A percentile compares a stretch with the other conserved stretches of the same genome.
These are phyloP conservation scores for Sporormia fimetaria DNA, from an alignment of 495 filamentous ascomycete genomes.

Conservation along the genomic window DNA sequence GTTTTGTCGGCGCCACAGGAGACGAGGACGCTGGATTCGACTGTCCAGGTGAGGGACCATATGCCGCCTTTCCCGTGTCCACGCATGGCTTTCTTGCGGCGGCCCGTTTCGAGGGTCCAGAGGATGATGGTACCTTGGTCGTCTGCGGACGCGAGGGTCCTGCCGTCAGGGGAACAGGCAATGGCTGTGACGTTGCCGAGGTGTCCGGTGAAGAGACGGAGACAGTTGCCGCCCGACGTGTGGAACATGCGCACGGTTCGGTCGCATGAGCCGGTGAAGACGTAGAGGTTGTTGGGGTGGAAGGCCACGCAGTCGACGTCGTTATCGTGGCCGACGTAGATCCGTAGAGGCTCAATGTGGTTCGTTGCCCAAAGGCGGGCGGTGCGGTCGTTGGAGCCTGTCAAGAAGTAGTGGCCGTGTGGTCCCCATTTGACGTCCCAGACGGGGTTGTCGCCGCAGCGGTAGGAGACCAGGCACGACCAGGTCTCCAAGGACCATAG, in stretches of 20 bases:
- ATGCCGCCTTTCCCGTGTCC: slow-evolving; percentile 91
- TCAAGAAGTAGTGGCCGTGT: slow-evolving; percentile 90
- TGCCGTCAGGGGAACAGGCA: slow-evolving; percentile 75
- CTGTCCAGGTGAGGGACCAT: slow-evolving; percentile 81
- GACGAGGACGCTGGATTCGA: slow-evolving; percentile 75
- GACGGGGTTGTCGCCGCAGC: slow-evolving; percentile 76
- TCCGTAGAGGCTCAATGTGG: slow-evolving; percentile 74
- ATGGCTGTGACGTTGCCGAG: slow-evolving; percentile 71
- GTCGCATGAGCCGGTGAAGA: slow-evolving; percentile 84
- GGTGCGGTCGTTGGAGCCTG: slow-evolving; percentile 74
- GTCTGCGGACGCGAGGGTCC: slow-evolving; percentile 78
- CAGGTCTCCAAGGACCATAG: slow-evolving; percentile 88
- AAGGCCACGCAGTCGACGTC: slow-evolving; percentile 75
- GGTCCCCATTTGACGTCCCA: slow-evolving; percentile 88
- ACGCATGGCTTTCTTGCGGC: slow-evolving; percentile 77
- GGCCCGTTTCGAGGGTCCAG: slow-evolving; percentile 80
- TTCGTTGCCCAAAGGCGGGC: slow-evolving; percentile 85
- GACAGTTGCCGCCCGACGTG: slow-evolving; percentile 69
- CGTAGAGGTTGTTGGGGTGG: slow-evolving; percentile 84
- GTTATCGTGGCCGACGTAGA: slow-evolving; percentile 84
- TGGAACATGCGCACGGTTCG: slow-evolving; percentile 95
- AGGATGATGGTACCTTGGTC: slow-evolving; percentile 74
- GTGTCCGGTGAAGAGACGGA: slow-evolving; percentile 88
- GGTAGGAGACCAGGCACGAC: slow-evolving; percentile 84
- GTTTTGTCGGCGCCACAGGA: slow-evolving; percentile 88